A percentile compares a stretch with the other conserved stretches of the same genome.
These are phyloP conservation scores for Delonix regia DNA, from an alignment of 306 rosid genomes.

Conservation along the genomic window DNA sequence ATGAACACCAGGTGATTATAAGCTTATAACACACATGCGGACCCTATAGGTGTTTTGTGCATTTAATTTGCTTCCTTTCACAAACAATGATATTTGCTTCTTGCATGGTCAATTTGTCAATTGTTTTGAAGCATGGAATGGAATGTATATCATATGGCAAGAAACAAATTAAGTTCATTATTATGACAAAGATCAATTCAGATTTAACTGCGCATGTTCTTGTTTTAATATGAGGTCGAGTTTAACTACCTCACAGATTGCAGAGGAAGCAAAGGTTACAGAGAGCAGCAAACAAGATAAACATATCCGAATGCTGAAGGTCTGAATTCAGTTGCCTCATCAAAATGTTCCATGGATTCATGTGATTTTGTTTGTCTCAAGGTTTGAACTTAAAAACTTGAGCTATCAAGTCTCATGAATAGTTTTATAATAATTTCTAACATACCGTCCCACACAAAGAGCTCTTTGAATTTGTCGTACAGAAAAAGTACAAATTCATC, in stretches of 20 bases:
- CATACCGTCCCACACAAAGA: no score
- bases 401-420: no score
- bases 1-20: slow-evolving; percentile 1
- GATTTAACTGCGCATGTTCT: neutral
- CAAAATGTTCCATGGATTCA: no score
- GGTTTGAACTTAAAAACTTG: no score
- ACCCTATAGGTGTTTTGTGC: no score
- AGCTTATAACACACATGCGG: neutral
- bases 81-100: neutral
- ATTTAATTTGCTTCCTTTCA: neutral
- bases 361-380: no score
- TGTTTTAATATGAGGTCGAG: neutral
- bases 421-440: no score
- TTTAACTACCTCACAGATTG: no score
- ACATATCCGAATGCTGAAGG: neutral
- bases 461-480: no score
- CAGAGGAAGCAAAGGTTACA: neutral
- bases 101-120: neutral
- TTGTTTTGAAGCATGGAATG: neutral
- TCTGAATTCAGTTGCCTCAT: neutral
- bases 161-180: neutral
- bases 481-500: no score
- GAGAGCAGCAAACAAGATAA: neutral
- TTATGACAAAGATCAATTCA: no score
- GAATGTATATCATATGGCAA: neutral